A percentile compares a stretch with the other conserved stretches of the same genome.
phyloP scores from a whole-genome alignment of 1,284 basidiomycete species.

The Peniophora sp. region DNA sequence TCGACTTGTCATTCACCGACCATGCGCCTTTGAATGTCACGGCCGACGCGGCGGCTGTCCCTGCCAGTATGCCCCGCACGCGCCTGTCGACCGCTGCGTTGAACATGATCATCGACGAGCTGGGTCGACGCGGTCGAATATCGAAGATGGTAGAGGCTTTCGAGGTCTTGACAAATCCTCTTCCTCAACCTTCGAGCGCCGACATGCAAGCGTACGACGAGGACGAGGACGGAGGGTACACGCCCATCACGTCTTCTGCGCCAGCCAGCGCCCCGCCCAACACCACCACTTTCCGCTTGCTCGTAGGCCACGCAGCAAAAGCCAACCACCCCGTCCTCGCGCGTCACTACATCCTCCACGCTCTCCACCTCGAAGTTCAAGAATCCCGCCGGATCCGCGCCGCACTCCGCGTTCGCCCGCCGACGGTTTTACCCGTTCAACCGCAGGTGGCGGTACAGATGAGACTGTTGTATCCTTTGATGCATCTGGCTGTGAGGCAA shows the following conservation, averaged over 20 bases:
- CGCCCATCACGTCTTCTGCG: slow-evolving; percentile 26
- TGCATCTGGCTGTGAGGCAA: slow-evolving; percentile 47
- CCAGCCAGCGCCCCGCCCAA: slow-evolving; percentile 47
- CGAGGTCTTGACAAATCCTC: slow-evolving; percentile 66
- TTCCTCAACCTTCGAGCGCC: slow-evolving; percentile 35
- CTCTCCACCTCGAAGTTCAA: slow-evolving; percentile 36
- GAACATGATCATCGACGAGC: slow-evolving; percentile 63
- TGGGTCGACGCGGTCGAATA: slow-evolving; percentile 49
- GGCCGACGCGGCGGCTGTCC: slow-evolving; percentile 9
- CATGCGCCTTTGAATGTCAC: slow-evolving; percentile 38
- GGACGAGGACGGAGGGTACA: slow-evolving; percentile 44
- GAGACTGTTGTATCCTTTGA: slow-evolving; percentile 44
- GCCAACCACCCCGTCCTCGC: slow-evolving; percentile 42
- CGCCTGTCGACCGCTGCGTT: slow-evolving; percentile 53
- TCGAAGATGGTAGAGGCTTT: slow-evolving; percentile 66
- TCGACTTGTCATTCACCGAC: slow-evolving; percentile 69
- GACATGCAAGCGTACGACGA: slow-evolving; percentile 54
- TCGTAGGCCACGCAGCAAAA: slow-evolving; percentile 49
- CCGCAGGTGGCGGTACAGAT: background rate
- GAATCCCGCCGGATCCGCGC: slow-evolving; percentile 15
- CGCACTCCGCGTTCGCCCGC: background rate
- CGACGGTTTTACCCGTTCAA: background rate
- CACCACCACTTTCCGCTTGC: slow-evolving; percentile 54
- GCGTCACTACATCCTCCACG: slow-evolving; percentile 64
- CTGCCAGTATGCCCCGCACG: slow-evolving; percentile 12